Evolutionary conservation across 805 yeast species (phyloP).

Genomic region (Wickerhamomyces queroliae): DNA sequence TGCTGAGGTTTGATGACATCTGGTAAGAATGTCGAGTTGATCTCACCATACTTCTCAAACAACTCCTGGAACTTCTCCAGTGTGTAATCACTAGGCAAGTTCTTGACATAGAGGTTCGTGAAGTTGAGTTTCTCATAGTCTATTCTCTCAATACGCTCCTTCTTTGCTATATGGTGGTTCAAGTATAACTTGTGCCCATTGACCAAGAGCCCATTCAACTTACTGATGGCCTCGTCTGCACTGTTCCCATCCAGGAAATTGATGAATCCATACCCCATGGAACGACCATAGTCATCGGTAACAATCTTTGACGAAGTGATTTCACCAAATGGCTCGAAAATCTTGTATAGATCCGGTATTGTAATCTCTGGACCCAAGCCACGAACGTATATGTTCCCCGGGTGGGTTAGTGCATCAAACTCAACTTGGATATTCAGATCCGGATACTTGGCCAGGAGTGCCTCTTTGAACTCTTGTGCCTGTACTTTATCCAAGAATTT

Average conservation of each 20-base stretch:
- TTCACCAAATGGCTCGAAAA: constrained; percentile 35
- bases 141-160: constrained; percentile 44
- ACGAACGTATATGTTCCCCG: constrained; percentile 51
- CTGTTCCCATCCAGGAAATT: constrained; percentile 45
- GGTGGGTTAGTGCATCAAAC: constrained; percentile 36
- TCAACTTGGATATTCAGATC: constrained; percentile 6
- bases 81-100: constrained; percentile 33
- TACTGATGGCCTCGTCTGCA: constrained; percentile 57
- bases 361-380: constrained; percentile 36
- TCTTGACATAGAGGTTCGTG: constrained; percentile 45
- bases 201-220: constrained; percentile 40
- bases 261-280: constrained; percentile 62
- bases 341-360: constrained; percentile 28
- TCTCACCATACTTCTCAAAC: constrained; percentile 42
- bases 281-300: constrained; percentile 36
- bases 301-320: constrained; percentile 40
- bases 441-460: not conserved
- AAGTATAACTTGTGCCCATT: constrained; percentile 33
- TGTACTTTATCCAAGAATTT: constrained; percentile 16
- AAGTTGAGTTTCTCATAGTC: constrained; percentile 40
- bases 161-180: constrained; percentile 57
- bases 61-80: constrained; percentile 33
- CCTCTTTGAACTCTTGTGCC: constrained; percentile 7
- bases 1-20: too few relatives aligned
- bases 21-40: constrained; percentile 52